Evolutionary conservation across 768 basidiomycete species (phyloP).

Genomic region (Hemileccinum rubropunctum): DNA sequence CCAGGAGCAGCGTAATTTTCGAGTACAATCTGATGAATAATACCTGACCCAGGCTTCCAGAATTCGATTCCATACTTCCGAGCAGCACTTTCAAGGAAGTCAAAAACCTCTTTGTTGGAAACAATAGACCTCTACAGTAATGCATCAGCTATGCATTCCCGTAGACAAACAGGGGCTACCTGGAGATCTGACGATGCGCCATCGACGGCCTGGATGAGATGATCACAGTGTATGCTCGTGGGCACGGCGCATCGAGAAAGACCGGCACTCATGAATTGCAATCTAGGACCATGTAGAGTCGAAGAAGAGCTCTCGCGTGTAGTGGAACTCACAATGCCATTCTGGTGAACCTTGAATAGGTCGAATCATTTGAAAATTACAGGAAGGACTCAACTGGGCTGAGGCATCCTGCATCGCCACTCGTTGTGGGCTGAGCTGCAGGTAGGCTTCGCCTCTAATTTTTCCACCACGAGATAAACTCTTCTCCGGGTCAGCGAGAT

Average conservation of each 20-base stretch:
- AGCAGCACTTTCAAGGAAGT: conserved; percentile 92
- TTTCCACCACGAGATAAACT: conserved; percentile 61
- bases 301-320: background rate
- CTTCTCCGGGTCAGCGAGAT: conserved; percentile 77
- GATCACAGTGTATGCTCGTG: conserved; percentile 95
- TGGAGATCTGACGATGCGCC: conserved; percentile 86
- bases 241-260: conserved; percentile 81
- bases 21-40: conserved; percentile 97
- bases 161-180: conserved; percentile 38
- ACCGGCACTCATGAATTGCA: conserved; percentile 99
- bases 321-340: conserved; percentile 69
- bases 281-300: conserved; percentile 38
- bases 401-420: conserved; percentile 98
- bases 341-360: conserved; percentile 37
- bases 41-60: conserved; percentile 89
- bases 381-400: conserved; percentile 63
- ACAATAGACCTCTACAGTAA: conserved; percentile 68
- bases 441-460: conserved; percentile 82
- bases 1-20: conserved; percentile 98
- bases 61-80: conserved; percentile 95
- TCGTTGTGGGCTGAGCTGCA: conserved; percentile 87
- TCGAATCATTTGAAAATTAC: background rate
- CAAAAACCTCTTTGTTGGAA: conserved; percentile 94
- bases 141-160: background rate
- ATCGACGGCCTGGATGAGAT: conserved; percentile 90